These are phyloP conservation scores for Solanum tarijense DNA, from an alignment of 257 asterid genomes.

Conservation along the genomic window DNA sequence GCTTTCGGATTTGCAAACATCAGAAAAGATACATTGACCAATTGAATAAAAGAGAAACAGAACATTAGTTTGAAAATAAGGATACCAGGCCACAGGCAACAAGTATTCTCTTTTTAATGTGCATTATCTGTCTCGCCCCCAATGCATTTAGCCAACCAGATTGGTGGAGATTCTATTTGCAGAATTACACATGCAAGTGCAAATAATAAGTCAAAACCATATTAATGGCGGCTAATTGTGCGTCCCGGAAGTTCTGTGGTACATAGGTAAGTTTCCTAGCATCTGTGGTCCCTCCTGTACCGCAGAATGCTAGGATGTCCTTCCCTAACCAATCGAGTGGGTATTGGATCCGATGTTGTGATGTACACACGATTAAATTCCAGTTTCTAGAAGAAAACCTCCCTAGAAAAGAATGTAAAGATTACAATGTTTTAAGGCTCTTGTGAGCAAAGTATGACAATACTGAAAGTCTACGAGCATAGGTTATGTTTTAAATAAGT, in stretches of 20 bases:
- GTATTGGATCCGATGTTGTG: not conserved
- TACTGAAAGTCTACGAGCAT: not conserved
- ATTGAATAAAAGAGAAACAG: not conserved
- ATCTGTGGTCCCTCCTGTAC: not conserved
- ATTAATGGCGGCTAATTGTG: not conserved
- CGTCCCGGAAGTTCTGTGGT: not conserved
- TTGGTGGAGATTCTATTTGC: not conserved
- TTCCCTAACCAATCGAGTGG: not conserved
- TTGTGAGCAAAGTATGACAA: not conserved
- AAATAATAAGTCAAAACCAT: not conserved
- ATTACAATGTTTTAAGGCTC: not conserved
- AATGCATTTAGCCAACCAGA: not conserved
- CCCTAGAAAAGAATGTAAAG: not conserved
- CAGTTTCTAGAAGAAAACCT: not conserved
- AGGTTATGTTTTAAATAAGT: not conserved
- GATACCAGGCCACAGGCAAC: not conserved
- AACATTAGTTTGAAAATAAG: not conserved
- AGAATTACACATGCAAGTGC: not conserved
- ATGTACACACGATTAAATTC: not conserved
- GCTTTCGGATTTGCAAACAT: not conserved
- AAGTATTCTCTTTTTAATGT: not conserved
- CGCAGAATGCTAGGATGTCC: not conserved
- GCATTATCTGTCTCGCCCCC: not conserved
- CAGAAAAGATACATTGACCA: not conserved
- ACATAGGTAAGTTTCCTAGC: not conserved